Conservation (phyloP, 768 basidiomycete genomes). For the Dentipellis fragilis region DNA sequence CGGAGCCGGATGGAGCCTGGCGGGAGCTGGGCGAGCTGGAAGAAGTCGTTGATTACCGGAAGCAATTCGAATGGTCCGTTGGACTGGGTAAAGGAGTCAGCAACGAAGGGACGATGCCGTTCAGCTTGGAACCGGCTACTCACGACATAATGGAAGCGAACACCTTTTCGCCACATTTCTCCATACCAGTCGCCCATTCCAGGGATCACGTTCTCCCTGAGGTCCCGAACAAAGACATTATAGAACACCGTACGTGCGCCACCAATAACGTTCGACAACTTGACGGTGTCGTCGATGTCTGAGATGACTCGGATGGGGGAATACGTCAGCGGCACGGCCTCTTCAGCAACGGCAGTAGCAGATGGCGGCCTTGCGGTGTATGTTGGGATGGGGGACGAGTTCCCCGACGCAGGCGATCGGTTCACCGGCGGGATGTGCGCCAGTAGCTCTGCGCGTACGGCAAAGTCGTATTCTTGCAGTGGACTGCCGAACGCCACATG, state of each 20-base stretch:
- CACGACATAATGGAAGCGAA: conserved; percentile 84
- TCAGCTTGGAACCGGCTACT: conserved; percentile 21
- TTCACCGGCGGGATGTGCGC: conserved; percentile 26
- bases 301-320: conserved; percentile 73
- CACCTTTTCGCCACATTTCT: conserved; percentile 58
- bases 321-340: conserved; percentile 38
- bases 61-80: conserved; percentile 84
- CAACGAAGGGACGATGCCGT: background rate
- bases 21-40: conserved; percentile 4
- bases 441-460: conserved; percentile 43
- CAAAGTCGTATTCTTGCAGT: conserved; percentile 34
- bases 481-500: conserved; percentile 49
- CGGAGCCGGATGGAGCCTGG: conserved; percentile 70
- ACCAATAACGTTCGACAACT: conserved; percentile 62
- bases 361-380: background rate
- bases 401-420: conserved; percentile 2
- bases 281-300: conserved; percentile 92
- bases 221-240: conserved; percentile 85
- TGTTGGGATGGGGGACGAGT: background rate
- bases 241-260: conserved; percentile 80
- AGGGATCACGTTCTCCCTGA: conserved; percentile 68
- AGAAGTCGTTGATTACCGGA: conserved; percentile 32
- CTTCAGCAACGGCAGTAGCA: conserved; percentile 14
- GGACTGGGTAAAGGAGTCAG: conserved; percentile 37
- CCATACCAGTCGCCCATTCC: conserved; percentile 79